These are phyloP conservation scores for Rubia peregrina DNA, from an alignment of 305 asterid species.

Conservation along the genomic window DNA sequence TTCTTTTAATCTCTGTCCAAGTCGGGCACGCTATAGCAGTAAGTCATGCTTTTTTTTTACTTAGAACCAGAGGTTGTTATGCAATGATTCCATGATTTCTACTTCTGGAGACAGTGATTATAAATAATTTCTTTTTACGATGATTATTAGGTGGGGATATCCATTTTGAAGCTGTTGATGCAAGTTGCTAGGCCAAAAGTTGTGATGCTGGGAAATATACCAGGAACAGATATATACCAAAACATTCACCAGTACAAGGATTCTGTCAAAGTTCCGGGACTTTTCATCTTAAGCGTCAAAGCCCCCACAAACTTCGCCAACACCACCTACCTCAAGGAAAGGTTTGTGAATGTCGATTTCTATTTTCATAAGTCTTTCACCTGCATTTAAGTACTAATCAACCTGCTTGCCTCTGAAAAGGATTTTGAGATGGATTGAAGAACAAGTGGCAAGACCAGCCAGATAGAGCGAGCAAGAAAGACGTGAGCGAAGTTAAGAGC, in stretches of 20 bases:
- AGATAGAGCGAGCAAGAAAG: constrained; percentile 30
- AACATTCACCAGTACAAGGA: constrained; percentile 63
- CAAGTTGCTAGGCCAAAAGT: constrained; percentile 85
- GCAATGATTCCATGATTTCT: too few species aligned
- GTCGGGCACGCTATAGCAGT: constrained; percentile 79
- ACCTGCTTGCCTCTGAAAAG: constrained; percentile 21
- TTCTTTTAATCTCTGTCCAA: constrained; percentile 67
- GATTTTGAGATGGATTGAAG: constrained; percentile 77
- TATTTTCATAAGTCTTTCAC: too few species aligned
- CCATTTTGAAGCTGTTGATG: constrained; percentile 56
- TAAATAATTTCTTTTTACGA: not conserved
- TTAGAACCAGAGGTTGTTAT: too few species aligned
- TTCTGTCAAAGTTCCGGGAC: constrained; percentile 51
- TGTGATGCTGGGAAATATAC: constrained; percentile 65
- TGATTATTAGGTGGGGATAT: constrained; percentile 60
- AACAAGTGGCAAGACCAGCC: constrained; percentile 17
- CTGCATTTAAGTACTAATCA: not conserved
- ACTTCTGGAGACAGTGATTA: not conserved
- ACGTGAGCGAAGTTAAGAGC: constrained; percentile 11
- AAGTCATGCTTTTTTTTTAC: constrained; percentile 8
- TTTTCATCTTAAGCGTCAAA: constrained; percentile 60
- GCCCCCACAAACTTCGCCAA: constrained; percentile 83
- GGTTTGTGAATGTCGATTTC: constrained; percentile 26
- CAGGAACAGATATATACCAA: constrained; percentile 62
- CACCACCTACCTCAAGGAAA: constrained; percentile 72